Evolutionary conservation across 306 rosid species (phyloP).

Genomic region (Cicer judaicum): DNA sequence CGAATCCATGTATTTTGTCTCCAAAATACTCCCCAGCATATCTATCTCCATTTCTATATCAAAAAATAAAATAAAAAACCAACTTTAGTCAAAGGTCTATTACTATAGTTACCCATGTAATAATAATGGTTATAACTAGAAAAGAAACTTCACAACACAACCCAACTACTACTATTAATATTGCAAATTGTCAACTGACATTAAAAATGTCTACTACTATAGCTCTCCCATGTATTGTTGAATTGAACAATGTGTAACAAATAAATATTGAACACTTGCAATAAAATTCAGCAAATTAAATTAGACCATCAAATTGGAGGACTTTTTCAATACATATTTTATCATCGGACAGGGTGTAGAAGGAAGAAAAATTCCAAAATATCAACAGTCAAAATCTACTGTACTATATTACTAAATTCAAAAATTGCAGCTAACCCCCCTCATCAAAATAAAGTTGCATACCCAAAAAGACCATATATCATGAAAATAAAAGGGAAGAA

Average conservation of each 20-base stretch:
- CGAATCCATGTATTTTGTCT: conserved; percentile 91
- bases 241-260: conserved; percentile 29
- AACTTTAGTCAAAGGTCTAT: not conserved
- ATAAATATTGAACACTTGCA: conserved; percentile 6
- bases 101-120: not conserved
- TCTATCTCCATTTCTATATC: conserved; percentile 80
- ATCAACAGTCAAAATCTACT: conserved; percentile 5
- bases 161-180: not conserved
- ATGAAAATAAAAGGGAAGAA: not conserved
- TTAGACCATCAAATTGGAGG: conserved; percentile 23
- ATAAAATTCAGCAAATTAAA: conserved; percentile 38
- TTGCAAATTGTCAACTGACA: conserved; percentile 17
- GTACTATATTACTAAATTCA: conserved; percentile 23
- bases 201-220: conserved; percentile 7
- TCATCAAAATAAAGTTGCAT: conserved; percentile 8
- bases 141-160: conserved; percentile 18
- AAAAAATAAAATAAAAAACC: not conserved
- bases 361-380: conserved; percentile 7
- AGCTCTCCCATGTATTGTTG: not conserved
- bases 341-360: not conserved
- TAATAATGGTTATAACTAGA: not conserved
- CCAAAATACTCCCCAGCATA: conserved; percentile 94
- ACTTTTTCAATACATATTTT: conserved; percentile 38
- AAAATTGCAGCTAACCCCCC: no score
- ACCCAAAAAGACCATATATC: not conserved